Percentiles rank a stretch among this genome's conserved stretches.
Evolutionary conservation across 2,329 filamentous ascomycete genomes (phyloP).

Genomic region (Phialemonium atrogriseum): DNA sequence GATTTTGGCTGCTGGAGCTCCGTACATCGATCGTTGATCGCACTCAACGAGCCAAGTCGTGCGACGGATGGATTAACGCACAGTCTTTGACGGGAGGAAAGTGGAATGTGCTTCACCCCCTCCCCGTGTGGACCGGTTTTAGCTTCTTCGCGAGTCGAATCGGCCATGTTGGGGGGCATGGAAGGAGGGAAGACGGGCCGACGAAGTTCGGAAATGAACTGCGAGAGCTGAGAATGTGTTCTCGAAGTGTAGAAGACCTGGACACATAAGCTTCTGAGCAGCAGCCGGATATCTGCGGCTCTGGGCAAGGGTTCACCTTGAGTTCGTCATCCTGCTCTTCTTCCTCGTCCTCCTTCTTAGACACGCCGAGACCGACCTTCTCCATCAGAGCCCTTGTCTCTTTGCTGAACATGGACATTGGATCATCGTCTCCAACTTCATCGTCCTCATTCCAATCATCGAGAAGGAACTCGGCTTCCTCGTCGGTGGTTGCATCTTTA

Average conservation of each 20-base stretch:
- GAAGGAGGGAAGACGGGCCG: conserved; percentile 71
- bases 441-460: conserved; percentile 53
- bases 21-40: conserved; percentile 88
- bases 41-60: conserved; percentile 60
- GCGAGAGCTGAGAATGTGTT: conserved; percentile 84
- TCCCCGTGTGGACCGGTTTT: no score
- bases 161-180: conserved; percentile 24
- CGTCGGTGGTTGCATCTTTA: conserved; percentile 20
- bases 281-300: not conserved
- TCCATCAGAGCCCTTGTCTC: conserved; percentile 70
- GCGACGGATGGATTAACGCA: conserved; percentile 85
- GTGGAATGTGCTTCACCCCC: conserved; percentile 67
- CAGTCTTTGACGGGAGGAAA: conserved; percentile 78
- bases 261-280: conserved; percentile 4
- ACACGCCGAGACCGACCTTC: conserved; percentile 44
- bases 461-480: conserved; percentile 66
- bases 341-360: conserved; percentile 27
- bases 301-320: conserved; percentile 41
- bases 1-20: conserved; percentile 75
- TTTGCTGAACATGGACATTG: conserved; percentile 55
- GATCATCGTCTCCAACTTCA: conserved; percentile 22
- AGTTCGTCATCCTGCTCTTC: conserved; percentile 52
- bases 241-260: conserved; percentile 85
- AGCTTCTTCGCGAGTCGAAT: conserved; percentile 4
- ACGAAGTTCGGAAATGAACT: conserved; percentile 77